Base-by-base conservation (phyloP, 371 early-diverging fungal genomes). In the Actinomucor elegans region DNA sequence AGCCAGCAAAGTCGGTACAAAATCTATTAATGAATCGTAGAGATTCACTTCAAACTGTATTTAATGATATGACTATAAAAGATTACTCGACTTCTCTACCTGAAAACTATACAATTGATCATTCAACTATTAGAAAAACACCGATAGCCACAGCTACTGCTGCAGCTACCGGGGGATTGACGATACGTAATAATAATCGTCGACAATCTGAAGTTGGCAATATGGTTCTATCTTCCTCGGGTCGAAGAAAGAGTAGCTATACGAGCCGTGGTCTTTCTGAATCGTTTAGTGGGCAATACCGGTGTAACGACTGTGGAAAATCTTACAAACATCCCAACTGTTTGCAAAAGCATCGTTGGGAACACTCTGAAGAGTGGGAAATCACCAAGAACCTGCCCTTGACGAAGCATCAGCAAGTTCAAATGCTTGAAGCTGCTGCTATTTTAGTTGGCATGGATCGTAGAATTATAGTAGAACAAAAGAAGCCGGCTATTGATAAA, bases 391-490 rank as follows among this genome's bases (percentile, higher is more conserved):
- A 85, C 52, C 64, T 89, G 35, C 66, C 79, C 27, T 64, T 88
- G 27, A 81, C 87, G 28, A 88, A 87, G 52, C 90, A 89, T 60
- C 88, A 88, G 48, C 90, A 89, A 55, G 88, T 89, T 2, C 87
- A 86, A 54, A 61, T 89, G 67, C 67, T 89, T 55, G 90, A 89
- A 52, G 90, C 90, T 15, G 90, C 90, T 5, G 80, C 85, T 32
- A 84, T 87, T 34, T 54, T 88, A 28, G 66, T 87, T 35, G 76
- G 79, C 42, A 77, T 85, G 77, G 83, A 76, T 23, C 57, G 48
- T 32, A 62, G 49, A 23, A 31, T 29, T 31, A 26, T 21, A 26
- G 37, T 36, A 7, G 21, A 15, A 3, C 21, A 37, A 14, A 59
- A 29, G 14, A 28, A 34, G 18, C 35, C 34, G 11, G 26, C 41